These are phyloP conservation scores for Trypanosoma platydactyli DNA, from an alignment of 208 protist species.

Conservation along the genomic window DNA sequence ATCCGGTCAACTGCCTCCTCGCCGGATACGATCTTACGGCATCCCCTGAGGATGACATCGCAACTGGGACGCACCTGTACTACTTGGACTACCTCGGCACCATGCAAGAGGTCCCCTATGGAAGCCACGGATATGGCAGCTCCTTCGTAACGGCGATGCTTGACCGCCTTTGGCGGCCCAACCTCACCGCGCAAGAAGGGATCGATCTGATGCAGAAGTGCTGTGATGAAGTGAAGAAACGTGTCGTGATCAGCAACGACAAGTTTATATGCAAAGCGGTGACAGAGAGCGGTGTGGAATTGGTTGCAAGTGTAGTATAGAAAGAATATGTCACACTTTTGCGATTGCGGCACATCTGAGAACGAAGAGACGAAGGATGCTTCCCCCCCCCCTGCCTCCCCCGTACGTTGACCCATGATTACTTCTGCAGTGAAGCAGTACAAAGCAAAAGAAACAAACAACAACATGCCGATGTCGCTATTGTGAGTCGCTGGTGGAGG, in stretches of 20 bases:
- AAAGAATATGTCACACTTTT: not conserved
- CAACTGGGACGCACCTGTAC: constrained; percentile 79
- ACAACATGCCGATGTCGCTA: too few species aligned
- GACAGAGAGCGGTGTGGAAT: constrained; percentile 82
- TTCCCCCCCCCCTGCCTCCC: too few species aligned
- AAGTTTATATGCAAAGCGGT: constrained; percentile 94
- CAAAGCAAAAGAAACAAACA: too few species aligned
- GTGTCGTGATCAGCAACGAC: constrained; percentile 87
- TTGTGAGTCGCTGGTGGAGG: not conserved
- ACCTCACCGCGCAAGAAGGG: constrained; percentile 90
- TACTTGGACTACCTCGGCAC: constrained; percentile 96
- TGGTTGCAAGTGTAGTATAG: constrained; percentile 62
- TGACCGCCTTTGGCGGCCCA: constrained; percentile 89
- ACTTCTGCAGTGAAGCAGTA: too few species aligned
- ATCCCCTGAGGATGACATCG: constrained; percentile 64
- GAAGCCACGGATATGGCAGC: constrained; percentile 93
- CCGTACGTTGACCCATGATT: too few species aligned
- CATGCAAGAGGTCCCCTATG: constrained; percentile 89
- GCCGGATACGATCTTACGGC: constrained; percentile 88
- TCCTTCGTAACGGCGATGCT: constrained; percentile 90
- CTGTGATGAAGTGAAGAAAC: constrained; percentile 90
- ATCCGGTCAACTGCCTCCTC: constrained; percentile 90
- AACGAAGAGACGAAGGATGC: too few species aligned
- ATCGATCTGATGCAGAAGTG: constrained; percentile 93
- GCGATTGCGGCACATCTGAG: too few species aligned